phyloP scores from a whole-genome alignment of 108 stramenopile species.

The Cylindrotheca closterium region DNA sequence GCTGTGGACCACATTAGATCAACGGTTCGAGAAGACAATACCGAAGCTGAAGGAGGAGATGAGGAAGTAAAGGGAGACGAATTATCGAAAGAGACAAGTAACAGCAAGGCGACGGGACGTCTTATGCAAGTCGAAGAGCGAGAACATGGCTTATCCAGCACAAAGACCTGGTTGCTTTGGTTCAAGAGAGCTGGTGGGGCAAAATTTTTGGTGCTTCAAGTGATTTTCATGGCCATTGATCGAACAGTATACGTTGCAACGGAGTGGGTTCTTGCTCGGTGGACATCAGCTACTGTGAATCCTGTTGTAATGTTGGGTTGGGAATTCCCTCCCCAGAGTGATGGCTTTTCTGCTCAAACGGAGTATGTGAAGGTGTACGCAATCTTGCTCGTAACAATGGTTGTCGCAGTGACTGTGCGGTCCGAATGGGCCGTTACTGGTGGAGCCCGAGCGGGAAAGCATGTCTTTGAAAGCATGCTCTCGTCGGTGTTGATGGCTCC shows the following conservation, averaged over 20 bases:
- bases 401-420: constrained; percentile 50
- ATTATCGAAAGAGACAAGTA: background rate
- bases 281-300: constrained; percentile 58
- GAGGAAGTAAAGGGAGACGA: constrained; percentile 5
- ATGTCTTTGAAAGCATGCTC: constrained; percentile 52
- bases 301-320: constrained; percentile 52
- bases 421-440: constrained; percentile 53
- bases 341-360: constrained; percentile 65
- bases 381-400: constrained; percentile 49
- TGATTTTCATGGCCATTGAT: constrained; percentile 66
- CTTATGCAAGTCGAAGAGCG: constrained; percentile 74
- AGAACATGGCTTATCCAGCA: constrained; percentile 72
- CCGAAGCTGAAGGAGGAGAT: constrained; percentile 11
- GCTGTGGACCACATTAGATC: constrained; percentile 74
- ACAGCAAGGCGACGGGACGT: constrained; percentile 11
- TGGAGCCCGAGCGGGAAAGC: constrained; percentile 32
- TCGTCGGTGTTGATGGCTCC: constrained; percentile 59
- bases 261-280: constrained; percentile 83
- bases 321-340: constrained; percentile 55
- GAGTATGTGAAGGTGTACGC: constrained; percentile 58
- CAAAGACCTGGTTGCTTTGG: constrained; percentile 79
- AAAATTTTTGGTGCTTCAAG: constrained; percentile 40
- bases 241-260: constrained; percentile 71
- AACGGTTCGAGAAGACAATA: constrained; percentile 74
- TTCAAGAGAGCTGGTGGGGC: constrained; percentile 76